Base-by-base conservation (phyloP, 768 basidiomycete species). In the Brasilioporus rufonigricans region DNA sequence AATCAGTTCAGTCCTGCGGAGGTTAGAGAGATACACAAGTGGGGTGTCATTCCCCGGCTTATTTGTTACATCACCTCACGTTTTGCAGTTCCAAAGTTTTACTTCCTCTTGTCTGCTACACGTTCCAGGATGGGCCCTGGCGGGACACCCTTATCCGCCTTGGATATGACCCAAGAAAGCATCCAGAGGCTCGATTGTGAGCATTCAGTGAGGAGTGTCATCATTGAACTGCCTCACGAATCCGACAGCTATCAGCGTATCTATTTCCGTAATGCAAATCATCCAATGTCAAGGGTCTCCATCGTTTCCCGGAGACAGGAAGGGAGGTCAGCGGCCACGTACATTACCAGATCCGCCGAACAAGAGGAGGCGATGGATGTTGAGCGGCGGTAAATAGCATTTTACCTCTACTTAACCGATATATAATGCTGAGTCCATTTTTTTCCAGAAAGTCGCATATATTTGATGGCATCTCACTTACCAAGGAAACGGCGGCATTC, bases 111-210 rank as follows among this genome's bases (percentile, higher is more conserved):
- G 83, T 89, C 4, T 87, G 86, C 51, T 99, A 95, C 65, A 87
- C 90, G 10, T 95, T 98, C 65, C 83, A 87, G 61, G 95, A 97
- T 60, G 97, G 97, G 0, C 94, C 95, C 3, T 98, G 90, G 87
- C 80, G 93, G 38, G 95, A 98, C 62, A 89, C 90, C 14, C 79
- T 94, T 47, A 80, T 98, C 33, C 83, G 84, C 43, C 87, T 93
- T 53, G 85, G 87, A 13, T 98, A 94, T 65, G 97, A 99, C 65
- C 97, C 97, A 10, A 79, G 95, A 38, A 80, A 80, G 62, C 80
- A 91, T 57, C 77, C 79, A 3, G 73, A 77, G 46, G 86, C 91
- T 19, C 79, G 91, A 59, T 83, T 93, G 95, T 95, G 59, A 59
- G 89, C 76, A 26, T 24, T 44, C 27, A 19, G 31, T 19, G 4